Evolutionary conservation across 148 eudicot species (phyloP), one percentile per base, ranked within the genome.

Genomic region (Vaccinium macrocarpon): DNA sequence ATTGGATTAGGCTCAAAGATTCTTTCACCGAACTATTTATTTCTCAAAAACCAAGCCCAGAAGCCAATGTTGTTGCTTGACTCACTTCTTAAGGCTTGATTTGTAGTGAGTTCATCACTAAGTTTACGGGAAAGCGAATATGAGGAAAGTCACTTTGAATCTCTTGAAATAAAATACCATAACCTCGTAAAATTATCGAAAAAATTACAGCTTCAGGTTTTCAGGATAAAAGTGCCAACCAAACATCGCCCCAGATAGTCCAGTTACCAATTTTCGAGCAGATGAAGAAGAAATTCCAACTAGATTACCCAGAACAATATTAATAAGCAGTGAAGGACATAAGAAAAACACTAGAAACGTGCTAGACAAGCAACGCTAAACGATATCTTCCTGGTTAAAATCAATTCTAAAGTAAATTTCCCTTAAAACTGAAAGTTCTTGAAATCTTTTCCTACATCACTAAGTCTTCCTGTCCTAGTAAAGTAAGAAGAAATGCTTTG

Each of bases 401-500:
- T 23, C 32, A 64, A 29, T 1, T 32, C 29, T 64, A 64, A 23
- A 8, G 70, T n/a, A 23, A 64, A 64, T 27, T 23, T 64, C 7
- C 42, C 73, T 27, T 27, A 29, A 1, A 68, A 68, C 7, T 66
- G 21, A 68, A 25, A 68, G 1, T 27, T 13, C 72, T 66, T 10
- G 35, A 25, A 66, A 66, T 66, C 72, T 8, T 66, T 6, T 66
- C 38, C 38, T 68, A 68, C 73, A 68, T 68, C 73, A 68, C 15
- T 1, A 25, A 91, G 48, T 85, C 88, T 71, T 86, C 84, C 1
- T 88, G 82, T 10, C 99, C 99, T 2, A 97, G 88, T 82, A 97
- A 77, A 76, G 99, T 82, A 4, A 95, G 94, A 86, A 97, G 91
- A 87, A 97, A 93, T 11, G 82, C 71, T 89, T 93, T 88, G 89